phyloP scores from a whole-genome alignment of 495 filamentous ascomycete genomes.

The Aspergillus kassunensis region DNA sequence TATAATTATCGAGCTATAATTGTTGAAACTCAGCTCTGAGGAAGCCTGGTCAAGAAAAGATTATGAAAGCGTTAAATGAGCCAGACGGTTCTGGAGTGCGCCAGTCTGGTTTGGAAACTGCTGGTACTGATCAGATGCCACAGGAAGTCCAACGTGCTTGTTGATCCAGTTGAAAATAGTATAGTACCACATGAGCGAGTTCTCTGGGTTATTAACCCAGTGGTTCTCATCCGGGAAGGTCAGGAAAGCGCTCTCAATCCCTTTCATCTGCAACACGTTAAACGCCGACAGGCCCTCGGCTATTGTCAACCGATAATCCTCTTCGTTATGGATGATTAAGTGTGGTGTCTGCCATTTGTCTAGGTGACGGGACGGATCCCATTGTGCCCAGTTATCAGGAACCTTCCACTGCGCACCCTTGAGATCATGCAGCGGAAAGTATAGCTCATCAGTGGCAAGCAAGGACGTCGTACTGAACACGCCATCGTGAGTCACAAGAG shows the following conservation, averaged over 20 bases:
- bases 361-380: conserved; percentile 71
- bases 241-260: conserved; percentile 52
- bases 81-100: conserved; percentile 19
- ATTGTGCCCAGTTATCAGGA: conserved; percentile 70
- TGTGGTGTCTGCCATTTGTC: conserved; percentile 82
- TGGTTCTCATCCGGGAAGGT: conserved; percentile 83
- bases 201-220: conserved; percentile 92
- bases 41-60: too few species aligned
- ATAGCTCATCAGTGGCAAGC: conserved; percentile 79
- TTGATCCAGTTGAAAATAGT: conserved; percentile 89
- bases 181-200: conserved; percentile 85
- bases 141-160: conserved; percentile 61
- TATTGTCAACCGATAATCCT: conserved; percentile 86
- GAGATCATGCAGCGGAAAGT: conserved; percentile 83
- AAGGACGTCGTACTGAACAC: conserved; percentile 76
- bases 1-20: too few species aligned
- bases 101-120: conserved; percentile 3
- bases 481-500: conserved; percentile 87
- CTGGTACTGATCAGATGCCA: conserved; percentile 14
- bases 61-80: conserved; percentile 20
- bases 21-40: background rate
- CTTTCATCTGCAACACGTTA: conserved; percentile 72
- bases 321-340: conserved; percentile 84
- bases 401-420: conserved; percentile 70
- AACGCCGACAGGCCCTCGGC: conserved; percentile 82